phyloP scores from a whole-genome alignment of 345 rosid genomes.

The Bruguiera parviflora region DNA sequence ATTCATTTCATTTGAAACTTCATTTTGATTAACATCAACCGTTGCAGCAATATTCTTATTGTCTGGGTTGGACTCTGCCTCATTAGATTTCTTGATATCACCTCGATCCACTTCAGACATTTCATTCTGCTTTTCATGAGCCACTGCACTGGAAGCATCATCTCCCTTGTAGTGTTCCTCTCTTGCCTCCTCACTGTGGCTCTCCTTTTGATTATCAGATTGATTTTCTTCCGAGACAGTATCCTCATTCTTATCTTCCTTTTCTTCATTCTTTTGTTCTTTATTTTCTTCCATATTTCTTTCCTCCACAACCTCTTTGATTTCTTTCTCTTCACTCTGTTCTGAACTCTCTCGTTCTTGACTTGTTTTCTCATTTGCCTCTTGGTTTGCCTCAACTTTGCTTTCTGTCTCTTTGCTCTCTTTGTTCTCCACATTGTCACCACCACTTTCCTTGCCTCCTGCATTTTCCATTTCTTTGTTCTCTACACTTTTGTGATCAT shows the following conservation, averaged over 20 bases:
- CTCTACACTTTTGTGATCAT: constrained; percentile 3
- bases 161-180: constrained; percentile 82
- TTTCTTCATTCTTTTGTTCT: constrained; percentile 11
- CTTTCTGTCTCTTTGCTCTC: constrained; percentile 14
- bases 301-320: constrained; percentile 23
- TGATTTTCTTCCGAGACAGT: constrained; percentile 32
- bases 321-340: constrained; percentile 9
- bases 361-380: not conserved
- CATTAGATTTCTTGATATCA: constrained; percentile 21
- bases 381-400: constrained; percentile 7
- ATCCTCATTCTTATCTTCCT: constrained; percentile 17
- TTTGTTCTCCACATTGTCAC: constrained; percentile 10
- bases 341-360: constrained; percentile 12
- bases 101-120: constrained; percentile 32
- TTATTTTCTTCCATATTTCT: constrained; percentile 6
- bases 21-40: constrained; percentile 31
- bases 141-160: constrained; percentile 81
- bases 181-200: constrained; percentile 52
- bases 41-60: constrained; percentile 25
- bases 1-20: constrained; percentile 26
- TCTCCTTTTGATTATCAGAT: constrained; percentile 42
- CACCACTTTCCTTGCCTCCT: constrained; percentile 8
- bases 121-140: constrained; percentile 40
- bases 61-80: constrained; percentile 19
- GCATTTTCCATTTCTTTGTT: constrained; percentile 17